Conservation (phyloP, 2,329 filamentous ascomycete species). For the Aureobasidium musti region DNA sequence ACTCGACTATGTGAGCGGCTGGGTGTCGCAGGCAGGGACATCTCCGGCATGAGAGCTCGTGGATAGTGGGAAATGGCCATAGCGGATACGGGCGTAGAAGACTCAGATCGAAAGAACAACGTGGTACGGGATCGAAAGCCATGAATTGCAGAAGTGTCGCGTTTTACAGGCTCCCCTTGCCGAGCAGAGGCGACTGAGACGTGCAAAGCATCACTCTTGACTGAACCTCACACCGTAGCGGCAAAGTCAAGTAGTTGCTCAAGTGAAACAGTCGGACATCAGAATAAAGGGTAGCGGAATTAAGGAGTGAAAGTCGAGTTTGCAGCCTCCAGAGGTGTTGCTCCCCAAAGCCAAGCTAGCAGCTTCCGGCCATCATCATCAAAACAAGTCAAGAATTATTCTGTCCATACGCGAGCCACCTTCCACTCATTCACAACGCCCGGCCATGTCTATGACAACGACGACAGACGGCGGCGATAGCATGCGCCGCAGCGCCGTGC, state of each 20-base stretch:
- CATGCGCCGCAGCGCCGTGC: conserved; percentile 41
- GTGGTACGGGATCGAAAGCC: neutral
- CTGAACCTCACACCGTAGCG: neutral
- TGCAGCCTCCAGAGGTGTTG: conserved; percentile 2
- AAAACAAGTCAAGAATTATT: conserved; percentile 21
- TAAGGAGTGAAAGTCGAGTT: conserved; percentile 1
- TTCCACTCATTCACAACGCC: conserved; percentile 5
- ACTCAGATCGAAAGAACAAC: neutral
- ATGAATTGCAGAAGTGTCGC: neutral
- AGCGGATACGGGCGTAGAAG: neutral
- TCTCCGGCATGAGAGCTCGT: neutral
- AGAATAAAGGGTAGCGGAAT: neutral
- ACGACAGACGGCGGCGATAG: conserved; percentile 33
- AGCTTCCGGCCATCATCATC: conserved; percentile 26
- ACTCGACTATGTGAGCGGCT: neutral
- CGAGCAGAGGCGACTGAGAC: neutral
- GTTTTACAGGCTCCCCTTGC: neutral
- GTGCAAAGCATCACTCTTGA: neutral
- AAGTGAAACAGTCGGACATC: neutral
- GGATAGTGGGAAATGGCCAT: neutral
- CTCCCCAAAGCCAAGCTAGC: neutral
- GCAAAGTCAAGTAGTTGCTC: neutral
- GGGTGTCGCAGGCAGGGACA: neutral
- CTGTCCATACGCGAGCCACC: neutral
- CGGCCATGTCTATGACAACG: conserved; percentile 18